phyloP scores from a whole-genome alignment of 257 asterid genomes.

The Ligustrum vulgare region DNA sequence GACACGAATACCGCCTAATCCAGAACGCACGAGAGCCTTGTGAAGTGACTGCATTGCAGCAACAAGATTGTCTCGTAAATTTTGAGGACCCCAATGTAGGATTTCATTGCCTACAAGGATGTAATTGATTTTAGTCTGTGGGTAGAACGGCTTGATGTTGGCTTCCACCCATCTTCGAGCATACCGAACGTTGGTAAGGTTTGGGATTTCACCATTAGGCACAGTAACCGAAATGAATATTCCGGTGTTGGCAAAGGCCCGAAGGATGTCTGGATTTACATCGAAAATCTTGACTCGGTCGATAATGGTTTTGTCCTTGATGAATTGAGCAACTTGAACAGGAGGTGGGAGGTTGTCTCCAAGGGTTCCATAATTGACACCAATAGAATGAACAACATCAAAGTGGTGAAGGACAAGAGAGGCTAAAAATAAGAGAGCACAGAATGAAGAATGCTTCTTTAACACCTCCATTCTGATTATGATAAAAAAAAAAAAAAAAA shows the following conservation, averaged over 20 bases:
- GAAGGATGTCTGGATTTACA: constrained; percentile 74
- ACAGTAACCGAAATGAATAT: constrained; percentile 73
- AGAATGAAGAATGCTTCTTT: background rate
- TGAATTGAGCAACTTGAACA: constrained; percentile 64
- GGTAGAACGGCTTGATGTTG: constrained; percentile 68
- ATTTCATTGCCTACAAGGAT: constrained; percentile 83
- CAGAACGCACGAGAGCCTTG: constrained; percentile 40
- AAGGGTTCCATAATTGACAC: constrained; percentile 92
- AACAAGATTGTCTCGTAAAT: constrained; percentile 61
- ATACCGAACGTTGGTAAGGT: constrained; percentile 37
- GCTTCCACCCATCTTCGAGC: constrained; percentile 55
- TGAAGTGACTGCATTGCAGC: constrained; percentile 64
- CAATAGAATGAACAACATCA: constrained; percentile 50
- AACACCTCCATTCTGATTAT: constrained; percentile 5
- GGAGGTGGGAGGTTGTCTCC: constrained; percentile 93
- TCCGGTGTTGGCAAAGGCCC: constrained; percentile 74
- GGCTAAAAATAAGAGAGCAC: constrained; percentile 35
- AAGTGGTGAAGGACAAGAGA: constrained; percentile 26
- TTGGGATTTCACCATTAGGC: constrained; percentile 80
- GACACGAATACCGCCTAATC: constrained; percentile 46
- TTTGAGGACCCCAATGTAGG: constrained; percentile 93
- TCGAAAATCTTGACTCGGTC: constrained; percentile 80
- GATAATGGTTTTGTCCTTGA: constrained; percentile 62
- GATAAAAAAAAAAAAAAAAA: background rate
- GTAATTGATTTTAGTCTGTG: constrained; percentile 59